phyloP scores from a whole-genome alignment of 371 early-diverging fungal species.

The Mortierella polycephala region DNA sequence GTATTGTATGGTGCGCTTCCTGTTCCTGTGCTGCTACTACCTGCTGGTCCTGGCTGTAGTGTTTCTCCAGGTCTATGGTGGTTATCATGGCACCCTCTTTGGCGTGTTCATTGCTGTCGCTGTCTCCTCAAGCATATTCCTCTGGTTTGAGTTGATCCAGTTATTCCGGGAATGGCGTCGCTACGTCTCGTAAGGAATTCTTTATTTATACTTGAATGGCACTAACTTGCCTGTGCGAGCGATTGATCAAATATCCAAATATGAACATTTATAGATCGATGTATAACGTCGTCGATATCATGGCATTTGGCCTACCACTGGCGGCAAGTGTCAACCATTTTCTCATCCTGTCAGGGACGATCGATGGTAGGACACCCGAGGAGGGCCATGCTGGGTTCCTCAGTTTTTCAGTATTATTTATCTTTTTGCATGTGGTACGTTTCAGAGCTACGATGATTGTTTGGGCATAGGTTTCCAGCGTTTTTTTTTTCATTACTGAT shows the following conservation, averaged over 20 bases:
- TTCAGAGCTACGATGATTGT: not conserved
- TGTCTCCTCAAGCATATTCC: not conserved
- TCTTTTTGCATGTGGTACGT: not conserved
- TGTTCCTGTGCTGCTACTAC: not conserved
- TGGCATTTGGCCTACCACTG: no score
- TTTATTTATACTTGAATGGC: not conserved
- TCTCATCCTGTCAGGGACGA: no score
- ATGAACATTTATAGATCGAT: no score
- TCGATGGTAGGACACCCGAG: no score
- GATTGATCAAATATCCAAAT: no score
- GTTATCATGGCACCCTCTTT: not conserved
- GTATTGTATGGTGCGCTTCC: slow-evolving; percentile 6
- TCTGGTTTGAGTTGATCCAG: slow-evolving; percentile 7
- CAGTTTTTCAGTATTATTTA: no score
- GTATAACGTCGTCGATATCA: no score
- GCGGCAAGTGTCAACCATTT: no score
- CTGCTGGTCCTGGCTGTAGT: not conserved
- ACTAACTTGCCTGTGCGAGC: no score
- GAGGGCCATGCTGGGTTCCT: no score
- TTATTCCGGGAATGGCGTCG: not conserved
- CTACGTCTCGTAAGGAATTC: not conserved
- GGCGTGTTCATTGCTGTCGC: slow-evolving; percentile 9
- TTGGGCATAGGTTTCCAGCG: no score
- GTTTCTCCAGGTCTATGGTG: slow-evolving; percentile 9
- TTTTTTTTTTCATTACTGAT: not conserved